These are phyloP conservation scores for Leptomonas pyrrhocoris DNA, from an alignment of 208 protist species.

Conservation along the genomic window DNA sequence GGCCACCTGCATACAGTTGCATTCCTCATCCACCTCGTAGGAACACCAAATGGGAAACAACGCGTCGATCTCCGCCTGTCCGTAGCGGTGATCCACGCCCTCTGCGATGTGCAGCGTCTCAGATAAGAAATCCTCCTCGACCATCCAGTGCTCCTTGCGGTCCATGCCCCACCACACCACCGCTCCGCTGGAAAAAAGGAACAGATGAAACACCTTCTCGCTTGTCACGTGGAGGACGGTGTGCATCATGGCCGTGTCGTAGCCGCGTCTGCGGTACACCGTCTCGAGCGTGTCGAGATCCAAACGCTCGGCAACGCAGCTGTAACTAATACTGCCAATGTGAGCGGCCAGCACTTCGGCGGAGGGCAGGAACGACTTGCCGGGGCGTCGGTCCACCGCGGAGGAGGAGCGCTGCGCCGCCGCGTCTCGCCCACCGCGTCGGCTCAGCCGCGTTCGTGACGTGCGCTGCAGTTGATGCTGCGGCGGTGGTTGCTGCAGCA, in stretches of 20 bases:
- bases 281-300: constrained; percentile 46
- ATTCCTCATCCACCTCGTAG: constrained; percentile 57
- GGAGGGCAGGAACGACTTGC: constrained; percentile 28
- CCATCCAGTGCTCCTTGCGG: constrained; percentile 68
- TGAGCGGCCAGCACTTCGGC: constrained; percentile 45
- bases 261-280: constrained; percentile 66
- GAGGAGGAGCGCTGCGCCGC: constrained; percentile 10
- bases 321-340: constrained; percentile 71
- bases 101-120: constrained; percentile 35
- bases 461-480: not conserved
- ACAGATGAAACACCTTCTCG: constrained; percentile 57
- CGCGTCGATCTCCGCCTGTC: constrained; percentile 53
- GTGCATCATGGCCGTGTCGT: constrained; percentile 47
- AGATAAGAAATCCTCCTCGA: constrained; percentile 75
- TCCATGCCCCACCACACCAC: constrained; percentile 83
- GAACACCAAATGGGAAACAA: constrained; percentile 77
- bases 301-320: constrained; percentile 52
- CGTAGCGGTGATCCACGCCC: constrained; percentile 48
- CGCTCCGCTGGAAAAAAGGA: constrained; percentile 61
- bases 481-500: not conserved
- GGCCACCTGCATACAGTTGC: constrained; percentile 3
- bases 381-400: constrained; percentile 17
- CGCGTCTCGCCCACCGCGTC: constrained; percentile 2
- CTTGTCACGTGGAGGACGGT: constrained; percentile 63
- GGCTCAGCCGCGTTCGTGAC: constrained; percentile 10